Conservation (phyloP, 345 rosid genomes). For the Schrenkiella parvula region DNA sequence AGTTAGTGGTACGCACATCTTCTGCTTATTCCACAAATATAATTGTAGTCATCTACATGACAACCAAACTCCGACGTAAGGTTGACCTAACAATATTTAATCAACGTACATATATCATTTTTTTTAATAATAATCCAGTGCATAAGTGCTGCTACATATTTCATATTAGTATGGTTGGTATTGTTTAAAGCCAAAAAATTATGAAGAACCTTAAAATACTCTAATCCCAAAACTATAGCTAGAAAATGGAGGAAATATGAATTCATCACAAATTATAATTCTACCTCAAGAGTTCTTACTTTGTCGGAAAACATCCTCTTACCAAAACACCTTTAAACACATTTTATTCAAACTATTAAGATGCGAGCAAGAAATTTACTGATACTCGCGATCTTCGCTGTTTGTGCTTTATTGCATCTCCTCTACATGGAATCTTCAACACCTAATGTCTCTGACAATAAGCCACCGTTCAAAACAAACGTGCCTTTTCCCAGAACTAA, state of each 20-base stretch:
- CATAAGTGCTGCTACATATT: too few species aligned
- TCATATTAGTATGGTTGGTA: background rate
- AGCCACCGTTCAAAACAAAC: constrained; percentile 2
- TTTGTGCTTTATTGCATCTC: constrained; percentile 2
- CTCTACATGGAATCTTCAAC: constrained; percentile 1
- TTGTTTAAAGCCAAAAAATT: constrained; percentile 5
- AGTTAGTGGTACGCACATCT: constrained; percentile 18
- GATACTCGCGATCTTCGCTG: background rate
- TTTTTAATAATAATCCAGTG: too few species aligned
- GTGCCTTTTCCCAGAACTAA: constrained; percentile 2
- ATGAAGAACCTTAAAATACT: constrained; percentile 23
- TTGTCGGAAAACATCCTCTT: background rate
- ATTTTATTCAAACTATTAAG: background rate
- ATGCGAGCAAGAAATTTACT: constrained; percentile 12
- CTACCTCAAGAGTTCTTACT: background rate
- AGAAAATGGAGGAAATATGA: background rate
- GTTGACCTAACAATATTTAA: constrained; percentile 22
- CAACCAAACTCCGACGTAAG: constrained; percentile 34
- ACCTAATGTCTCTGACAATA: background rate
- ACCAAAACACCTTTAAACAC: constrained; percentile 18
- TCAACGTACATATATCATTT: background rate
- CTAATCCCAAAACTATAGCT: constrained; percentile 10
- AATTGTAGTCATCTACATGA: constrained; percentile 15
- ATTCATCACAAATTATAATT: background rate
- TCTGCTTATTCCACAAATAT: constrained; percentile 5